Evolutionary conservation across 805 yeast species (phyloP), one percentile per base, ranked within the genome.

Genomic region (Zygotorulaspora sp.): DNA sequence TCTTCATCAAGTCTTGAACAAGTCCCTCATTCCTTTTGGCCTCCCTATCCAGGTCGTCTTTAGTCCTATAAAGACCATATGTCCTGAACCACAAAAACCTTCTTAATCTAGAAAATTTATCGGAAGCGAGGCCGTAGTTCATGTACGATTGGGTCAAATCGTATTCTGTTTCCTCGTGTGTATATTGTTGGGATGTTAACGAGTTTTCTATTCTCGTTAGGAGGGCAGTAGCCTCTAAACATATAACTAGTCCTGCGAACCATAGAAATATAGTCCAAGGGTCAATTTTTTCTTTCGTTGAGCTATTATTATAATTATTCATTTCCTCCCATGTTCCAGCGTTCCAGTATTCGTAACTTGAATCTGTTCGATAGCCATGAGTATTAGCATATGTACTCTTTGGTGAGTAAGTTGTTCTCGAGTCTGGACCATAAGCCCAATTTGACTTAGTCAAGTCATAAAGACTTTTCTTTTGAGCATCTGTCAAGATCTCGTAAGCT

Each of bases 21-120:
- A 86, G 68, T 57, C 74, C 74, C 63, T 89, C 97, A 65, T 89
- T 82, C 58, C 82, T 92, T 15, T 39, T 45, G 3, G 66, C 63
- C 36, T 65, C 63, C n/a, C 49, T 38, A 38, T 65, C 68, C 13
- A 66, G 45, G 14, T 58, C 59, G 1, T 53, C 61, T 27, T 53
- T 48, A 10, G 58, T 48, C 6, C 45, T 43, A 35, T 60, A 65
- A 18, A 61, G 44, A 3, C 64, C 61, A 42, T 55, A 66, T 0
- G 67, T 50, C 48, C 79, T 63, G 50, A 74, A 74, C 78, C 78
- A 74, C 38, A 79, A 46, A 50, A 79, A 79, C 42, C 86, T 63
- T 41, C 69, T 63, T 17, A 78, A 67, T 24, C 84, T 63, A 2
- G 75, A 71, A 33, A 71, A 57, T 44, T 72, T 71, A 14, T 70